Evolutionary conservation across 2,329 filamentous ascomycete genomes (phyloP).

Genomic region (Diaporthe capsici): DNA sequence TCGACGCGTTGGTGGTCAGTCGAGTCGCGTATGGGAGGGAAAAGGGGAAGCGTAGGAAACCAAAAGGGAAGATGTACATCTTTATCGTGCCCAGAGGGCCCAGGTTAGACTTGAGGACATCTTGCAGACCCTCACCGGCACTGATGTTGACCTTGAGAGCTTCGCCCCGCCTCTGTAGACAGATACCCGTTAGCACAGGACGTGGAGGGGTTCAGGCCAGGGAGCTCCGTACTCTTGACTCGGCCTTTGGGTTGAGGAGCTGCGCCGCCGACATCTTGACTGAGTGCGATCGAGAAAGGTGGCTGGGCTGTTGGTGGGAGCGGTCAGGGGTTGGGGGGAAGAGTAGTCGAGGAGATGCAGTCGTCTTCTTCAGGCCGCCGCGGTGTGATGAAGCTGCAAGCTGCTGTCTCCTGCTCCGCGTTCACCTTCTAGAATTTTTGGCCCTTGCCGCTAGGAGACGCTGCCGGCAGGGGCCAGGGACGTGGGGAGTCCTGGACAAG

Average conservation of each 20-base stretch:
- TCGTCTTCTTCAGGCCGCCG: constrained; percentile 22
- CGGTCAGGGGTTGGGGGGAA: neutral
- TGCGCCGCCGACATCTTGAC: constrained; percentile 91
- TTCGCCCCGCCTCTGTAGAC: constrained; percentile 88
- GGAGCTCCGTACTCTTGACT: constrained; percentile 83
- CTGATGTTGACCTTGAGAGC: constrained; percentile 97
- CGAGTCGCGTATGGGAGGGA: neutral
- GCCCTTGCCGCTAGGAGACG: constrained; percentile 30
- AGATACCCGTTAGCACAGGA: constrained; percentile 53
- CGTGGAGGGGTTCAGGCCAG: constrained; percentile 47
- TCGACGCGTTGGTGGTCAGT: constrained; percentile 39
- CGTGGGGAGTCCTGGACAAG: constrained; percentile 18
- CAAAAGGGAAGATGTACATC: constrained; percentile 71
- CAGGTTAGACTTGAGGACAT: constrained; percentile 97
- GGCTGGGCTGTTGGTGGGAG: neutral
- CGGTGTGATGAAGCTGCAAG: constrained; percentile 27
- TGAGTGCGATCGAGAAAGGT: constrained; percentile 33
- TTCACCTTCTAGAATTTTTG: constrained; percentile 37
- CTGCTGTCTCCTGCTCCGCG: constrained; percentile 14
- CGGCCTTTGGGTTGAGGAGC: constrained; percentile 98
- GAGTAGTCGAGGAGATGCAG: constrained; percentile 16
- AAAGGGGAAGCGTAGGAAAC: neutral
- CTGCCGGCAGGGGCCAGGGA: constrained; percentile 24
- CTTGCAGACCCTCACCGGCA: constrained; percentile 90
- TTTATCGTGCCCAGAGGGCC: constrained; percentile 96